Evolutionary conservation across 2,329 filamentous ascomycete genomes (phyloP), one percentile per base, ranked within the genome.

Genomic region (Berkeleyomyces rouxiae): DNA sequence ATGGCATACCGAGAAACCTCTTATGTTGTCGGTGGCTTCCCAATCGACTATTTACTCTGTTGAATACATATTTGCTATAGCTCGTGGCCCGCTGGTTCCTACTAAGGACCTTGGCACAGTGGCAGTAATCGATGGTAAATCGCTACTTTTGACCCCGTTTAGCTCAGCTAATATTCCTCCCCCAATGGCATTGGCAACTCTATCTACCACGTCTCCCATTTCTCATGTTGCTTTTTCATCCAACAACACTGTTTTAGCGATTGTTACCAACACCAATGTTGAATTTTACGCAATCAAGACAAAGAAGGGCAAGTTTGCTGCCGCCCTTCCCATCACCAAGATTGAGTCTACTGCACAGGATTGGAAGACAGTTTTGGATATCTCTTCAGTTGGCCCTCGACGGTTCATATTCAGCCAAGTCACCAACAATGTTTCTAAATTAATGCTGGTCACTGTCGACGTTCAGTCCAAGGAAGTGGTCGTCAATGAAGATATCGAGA

Each of bases 1-100:
- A 0, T 99, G 93, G 93, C 90, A 99, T 71, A 82, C 89, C 1
- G 93, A 97, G 70, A 90, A 87, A 71, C 76, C 90, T 3, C 75
- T 96, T 42, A 81, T 83, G 11, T 78, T 93, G 58, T 78, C 82
- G 16, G 74, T 82, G 7, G 78, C 79, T 1, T 75, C 78, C 9
- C 69, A 61, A 2, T 40, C 44, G n/a, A 39, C 49, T 3, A 39
- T 65, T 33, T 65, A 61, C 58, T 33, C 58, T 2, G 44, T 59
- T 0, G 88, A 92, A 68, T 87, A 86, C 70, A 78, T 84, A 31
- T 86, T 89, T 63, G 75, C 82, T 36, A 80, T 86, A 0, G 74
- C 82, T n/a, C 78, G 83, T 61, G 90, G 90, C 13, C 85, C 88
- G 9, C 81, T 85, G 33, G 74, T 76, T 2, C 79, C 85, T 9